Evolutionary conservation across 192 early-diverging fungal genomes (phyloP), one percentile per base, ranked within the genome.

Genomic region (Coemansia umbellata): DNA sequence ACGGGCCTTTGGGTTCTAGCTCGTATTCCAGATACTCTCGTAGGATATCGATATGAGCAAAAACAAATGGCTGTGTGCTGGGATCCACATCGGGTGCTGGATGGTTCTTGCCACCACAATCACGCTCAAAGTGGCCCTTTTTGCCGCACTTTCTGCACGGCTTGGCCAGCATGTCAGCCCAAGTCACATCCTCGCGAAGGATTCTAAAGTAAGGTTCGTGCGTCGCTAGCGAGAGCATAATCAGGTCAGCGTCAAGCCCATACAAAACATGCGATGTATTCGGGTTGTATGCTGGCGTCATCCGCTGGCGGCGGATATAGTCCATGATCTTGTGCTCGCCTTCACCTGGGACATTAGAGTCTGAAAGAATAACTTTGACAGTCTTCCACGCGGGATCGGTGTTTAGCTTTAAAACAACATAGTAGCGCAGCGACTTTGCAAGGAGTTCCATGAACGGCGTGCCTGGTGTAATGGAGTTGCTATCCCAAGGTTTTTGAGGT

Each of bases 281-380:
- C n/a, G 92, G 88, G 49, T 91, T 79, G 36, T 95, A 91, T 22
- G 84, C 81, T 1, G 87, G 85, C 50, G 81, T 83, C 27, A 85
- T 78, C 41, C 92, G 85, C 44, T 89, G 87, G 5, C 80, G 71
- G 10, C 96, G 85, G 47, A 99, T 87, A 60, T 86, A 99, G 55
- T 95, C 90, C 96, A 97, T 99, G 63, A 99, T 93, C 79, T 97
- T 99, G 74, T 99, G 96, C 71, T 99, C 96, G 33, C 96, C 96
- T 78, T 99, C 96, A 44, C 96, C 96, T 4, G 96, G 94, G 0
- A 97, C 94, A 22, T 87, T 92, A 50, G 94, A 92, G 42, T 97
- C 96, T 0, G 91, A 93, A 8, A 99, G 64, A 48, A 99, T 82
- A 10, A 97, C 89, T 52, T 94, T 91, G 68, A 85, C 78, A 22